Conservation (phyloP, 805 yeast genomes). For the Kluyveromyces aestuarii region DNA sequence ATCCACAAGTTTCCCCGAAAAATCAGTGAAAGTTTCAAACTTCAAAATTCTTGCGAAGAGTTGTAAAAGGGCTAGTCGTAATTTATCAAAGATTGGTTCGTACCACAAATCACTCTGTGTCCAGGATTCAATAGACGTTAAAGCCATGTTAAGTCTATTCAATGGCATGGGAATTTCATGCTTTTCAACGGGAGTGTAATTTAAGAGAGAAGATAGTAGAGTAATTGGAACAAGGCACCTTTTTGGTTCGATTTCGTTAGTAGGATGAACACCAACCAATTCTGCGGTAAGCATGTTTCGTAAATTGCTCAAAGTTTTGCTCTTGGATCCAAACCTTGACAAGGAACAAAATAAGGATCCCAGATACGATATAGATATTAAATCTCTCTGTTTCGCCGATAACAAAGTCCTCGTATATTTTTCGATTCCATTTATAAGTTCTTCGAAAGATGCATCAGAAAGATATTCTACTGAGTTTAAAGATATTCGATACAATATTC, state of each 20-base stretch:
- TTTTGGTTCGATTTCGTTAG: background rate
- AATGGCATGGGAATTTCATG: slow-evolving; percentile 40
- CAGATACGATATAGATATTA: background rate
- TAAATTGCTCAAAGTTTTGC: slow-evolving; percentile 37
- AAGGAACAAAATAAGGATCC: slow-evolving; percentile 29
- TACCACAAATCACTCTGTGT: slow-evolving; percentile 53
- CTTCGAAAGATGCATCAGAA: slow-evolving; percentile 18
- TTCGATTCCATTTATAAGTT: slow-evolving; percentile 1
- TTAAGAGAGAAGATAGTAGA: background rate
- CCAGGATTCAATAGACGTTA: slow-evolving; percentile 48
- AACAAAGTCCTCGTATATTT: background rate
- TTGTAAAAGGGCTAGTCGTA: slow-evolving; percentile 43
- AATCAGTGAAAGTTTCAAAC: slow-evolving; percentile 30
- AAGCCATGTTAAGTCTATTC: slow-evolving; percentile 55
- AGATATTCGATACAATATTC: slow-evolving; percentile 29
- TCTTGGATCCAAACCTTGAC: slow-evolving; percentile 27
- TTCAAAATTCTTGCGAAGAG: slow-evolving; percentile 28
- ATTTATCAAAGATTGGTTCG: slow-evolving; percentile 41
- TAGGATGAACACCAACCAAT: slow-evolving; percentile 41
- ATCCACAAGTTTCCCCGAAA: slow-evolving; percentile 32
- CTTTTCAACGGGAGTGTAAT: slow-evolving; percentile 16
- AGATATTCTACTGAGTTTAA: slow-evolving; percentile 23
- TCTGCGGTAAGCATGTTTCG: slow-evolving; percentile 60
- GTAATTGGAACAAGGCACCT: background rate
- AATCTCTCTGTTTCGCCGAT: background rate